Evolutionary conservation across 208 protist genomes (phyloP).

Genomic region (Jaenimonas drosophilae): DNA sequence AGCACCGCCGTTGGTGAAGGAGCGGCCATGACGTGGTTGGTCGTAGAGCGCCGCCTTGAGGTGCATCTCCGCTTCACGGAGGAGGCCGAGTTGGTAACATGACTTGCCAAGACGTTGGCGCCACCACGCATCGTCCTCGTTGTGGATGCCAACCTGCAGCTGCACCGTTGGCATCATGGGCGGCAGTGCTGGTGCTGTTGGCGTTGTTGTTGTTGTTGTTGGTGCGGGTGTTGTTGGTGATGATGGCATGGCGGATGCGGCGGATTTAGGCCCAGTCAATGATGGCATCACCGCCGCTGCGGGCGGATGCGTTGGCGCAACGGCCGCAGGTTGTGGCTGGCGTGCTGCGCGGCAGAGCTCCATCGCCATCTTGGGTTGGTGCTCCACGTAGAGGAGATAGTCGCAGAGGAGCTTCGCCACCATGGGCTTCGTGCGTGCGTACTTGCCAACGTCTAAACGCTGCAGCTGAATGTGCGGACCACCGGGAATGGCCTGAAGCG

Average conservation of each 20-base stretch:
- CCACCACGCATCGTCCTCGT: constrained; percentile 93
- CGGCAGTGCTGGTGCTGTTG: background rate
- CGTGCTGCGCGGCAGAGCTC: constrained; percentile 66
- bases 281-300: no score
- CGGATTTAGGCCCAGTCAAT: background rate
- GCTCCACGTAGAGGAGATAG: constrained; percentile 92
- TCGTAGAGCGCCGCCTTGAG: constrained; percentile 76
- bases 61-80: constrained; percentile 92
- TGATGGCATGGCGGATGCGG: background rate
- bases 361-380: constrained; percentile 86
- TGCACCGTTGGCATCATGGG: background rate
- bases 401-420: constrained; percentile 92
- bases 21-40: background rate
- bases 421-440: constrained; percentile 78
- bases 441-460: constrained; percentile 84
- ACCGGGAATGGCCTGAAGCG: constrained; percentile 56
- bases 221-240: background rate
- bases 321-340: background rate
- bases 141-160: constrained; percentile 31
- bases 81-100: constrained; percentile 91
- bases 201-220: background rate
- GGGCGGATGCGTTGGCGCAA: background rate
- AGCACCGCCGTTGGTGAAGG: background rate
- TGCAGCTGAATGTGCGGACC: constrained; percentile 84
- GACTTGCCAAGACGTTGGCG: constrained; percentile 89